Conservation (phyloP, 2,329 filamentous ascomycete species). For the Samsoniella hepiali region DNA sequence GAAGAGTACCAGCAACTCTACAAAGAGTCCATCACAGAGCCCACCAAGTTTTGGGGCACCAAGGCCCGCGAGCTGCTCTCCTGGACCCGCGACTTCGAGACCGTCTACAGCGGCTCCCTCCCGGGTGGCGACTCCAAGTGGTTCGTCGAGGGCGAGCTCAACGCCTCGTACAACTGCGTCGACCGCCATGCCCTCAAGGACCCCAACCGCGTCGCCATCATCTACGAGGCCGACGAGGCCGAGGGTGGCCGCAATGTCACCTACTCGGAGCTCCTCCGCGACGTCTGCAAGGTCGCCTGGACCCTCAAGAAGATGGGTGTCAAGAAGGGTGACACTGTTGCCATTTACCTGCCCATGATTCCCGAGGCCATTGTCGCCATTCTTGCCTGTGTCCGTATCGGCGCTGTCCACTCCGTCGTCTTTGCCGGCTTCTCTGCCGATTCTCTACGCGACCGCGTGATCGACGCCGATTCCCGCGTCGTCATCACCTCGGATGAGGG, state of each 20-base stretch:
- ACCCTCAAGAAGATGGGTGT: slow-evolving; percentile 94
- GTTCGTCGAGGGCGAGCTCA: slow-evolving; percentile 91
- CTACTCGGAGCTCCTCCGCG: slow-evolving; percentile 86
- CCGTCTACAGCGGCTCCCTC: slow-evolving; percentile 75
- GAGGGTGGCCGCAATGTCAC: slow-evolving; percentile 83
- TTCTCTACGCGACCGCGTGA: slow-evolving; percentile 89
- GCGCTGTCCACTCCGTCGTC: slow-evolving; percentile 93
- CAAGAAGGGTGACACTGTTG: slow-evolving; percentile 94
- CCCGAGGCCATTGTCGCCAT: slow-evolving; percentile 91
- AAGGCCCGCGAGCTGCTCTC: slow-evolving; percentile 84
- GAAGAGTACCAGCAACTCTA: slow-evolving; percentile 67
- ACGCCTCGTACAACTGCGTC: slow-evolving; percentile 96
- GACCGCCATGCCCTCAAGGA: slow-evolving; percentile 96
- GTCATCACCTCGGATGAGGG: slow-evolving; percentile 98
- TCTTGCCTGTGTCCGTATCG: slow-evolving; percentile 86
- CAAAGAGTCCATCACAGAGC: slow-evolving; percentile 84
- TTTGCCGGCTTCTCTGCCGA: slow-evolving; percentile 98
- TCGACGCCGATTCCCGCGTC: slow-evolving; percentile 86
- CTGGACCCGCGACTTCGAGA: slow-evolving; percentile 90
- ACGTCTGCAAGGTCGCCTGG: slow-evolving; percentile 85
- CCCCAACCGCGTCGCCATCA: slow-evolving; percentile 90
- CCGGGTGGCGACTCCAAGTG: slow-evolving; percentile 80
- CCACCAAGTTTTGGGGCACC: slow-evolving; percentile 84
- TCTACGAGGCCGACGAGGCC: slow-evolving; percentile 96
- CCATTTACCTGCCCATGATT: slow-evolving; percentile 98